phyloP scores from a whole-genome alignment of 2,329 filamentous ascomycete genomes.

The Aureobasidium sp. region DNA sequence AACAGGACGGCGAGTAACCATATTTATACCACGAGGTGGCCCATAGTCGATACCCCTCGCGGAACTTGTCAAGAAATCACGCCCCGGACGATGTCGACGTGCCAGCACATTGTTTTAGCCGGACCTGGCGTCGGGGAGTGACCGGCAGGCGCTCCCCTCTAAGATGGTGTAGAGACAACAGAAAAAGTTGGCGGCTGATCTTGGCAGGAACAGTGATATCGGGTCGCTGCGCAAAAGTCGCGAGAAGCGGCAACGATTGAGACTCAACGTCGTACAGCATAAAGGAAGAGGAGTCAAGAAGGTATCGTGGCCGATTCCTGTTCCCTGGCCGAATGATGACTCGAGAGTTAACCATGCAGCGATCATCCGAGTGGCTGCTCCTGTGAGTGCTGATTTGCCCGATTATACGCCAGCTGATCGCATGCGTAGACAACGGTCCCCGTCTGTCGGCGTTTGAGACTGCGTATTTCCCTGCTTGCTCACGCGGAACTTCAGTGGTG shows the following conservation, averaged over 20 bases:
- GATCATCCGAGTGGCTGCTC: conserved; percentile 11
- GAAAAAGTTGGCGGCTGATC: conserved; percentile 4
- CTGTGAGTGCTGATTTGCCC: neutral
- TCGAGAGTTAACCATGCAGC: conserved; percentile 5
- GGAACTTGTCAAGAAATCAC: neutral
- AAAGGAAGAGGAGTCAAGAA: neutral
- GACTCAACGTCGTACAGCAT: conserved; percentile 6
- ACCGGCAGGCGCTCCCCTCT: conserved; percentile 4
- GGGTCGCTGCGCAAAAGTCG: neutral
- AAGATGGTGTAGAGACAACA: conserved; percentile 3
- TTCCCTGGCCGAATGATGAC: conserved; percentile 9
- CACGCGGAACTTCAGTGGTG: neutral
- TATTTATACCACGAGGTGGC: neutral
- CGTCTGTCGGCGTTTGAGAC: conserved; percentile 8
- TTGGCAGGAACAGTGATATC: conserved; percentile 11
- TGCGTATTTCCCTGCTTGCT: conserved; percentile 1
- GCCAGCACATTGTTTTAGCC: conserved; percentile 11
- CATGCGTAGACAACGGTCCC: neutral
- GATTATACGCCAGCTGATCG: conserved; percentile 8
- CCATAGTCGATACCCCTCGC: neutral
- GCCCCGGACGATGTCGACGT: neutral
- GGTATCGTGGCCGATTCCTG: conserved; percentile 6
- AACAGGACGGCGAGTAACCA: neutral
- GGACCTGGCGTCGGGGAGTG: conserved; percentile 3
- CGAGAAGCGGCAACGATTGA: conserved; percentile 7